Evolutionary conservation across 306 rosid species (phyloP).

Genomic region (Abrus precatorius): DNA sequence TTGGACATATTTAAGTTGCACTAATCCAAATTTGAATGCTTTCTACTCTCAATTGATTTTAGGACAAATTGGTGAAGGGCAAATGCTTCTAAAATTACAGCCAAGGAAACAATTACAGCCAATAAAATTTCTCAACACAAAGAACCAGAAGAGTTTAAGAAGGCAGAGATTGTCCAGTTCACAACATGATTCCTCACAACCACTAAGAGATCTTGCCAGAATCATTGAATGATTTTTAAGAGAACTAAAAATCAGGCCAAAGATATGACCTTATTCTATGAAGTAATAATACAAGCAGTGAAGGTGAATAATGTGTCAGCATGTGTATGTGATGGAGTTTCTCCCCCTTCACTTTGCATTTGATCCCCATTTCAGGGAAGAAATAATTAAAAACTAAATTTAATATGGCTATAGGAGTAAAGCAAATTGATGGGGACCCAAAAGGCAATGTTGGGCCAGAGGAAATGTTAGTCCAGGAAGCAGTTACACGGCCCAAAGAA

Average conservation of each 20-base stretch:
- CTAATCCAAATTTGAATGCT: slow-evolving; percentile 22
- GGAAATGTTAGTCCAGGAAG: too few species aligned
- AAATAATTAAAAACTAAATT: slow-evolving; percentile 8
- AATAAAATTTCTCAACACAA: slow-evolving; percentile 20
- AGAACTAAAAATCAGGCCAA: background rate
- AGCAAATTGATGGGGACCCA: background rate
- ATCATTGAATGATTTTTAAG: background rate
- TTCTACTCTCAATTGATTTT: slow-evolving; percentile 27
- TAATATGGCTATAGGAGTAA: slow-evolving; percentile 18
- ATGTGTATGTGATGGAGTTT: slow-evolving; percentile 7
- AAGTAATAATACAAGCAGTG: slow-evolving; percentile 32
- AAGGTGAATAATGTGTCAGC: background rate
- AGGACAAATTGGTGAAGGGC: background rate
- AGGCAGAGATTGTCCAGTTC: slow-evolving; percentile 14
- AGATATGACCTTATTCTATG: background rate
- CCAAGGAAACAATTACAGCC: slow-evolving; percentile 3
- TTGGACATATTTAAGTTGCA: slow-evolving; percentile 16
- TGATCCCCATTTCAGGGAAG: slow-evolving; percentile 27
- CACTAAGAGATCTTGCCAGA: slow-evolving; percentile 33
- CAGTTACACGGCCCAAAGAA: too few species aligned
- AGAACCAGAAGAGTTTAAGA: background rate
- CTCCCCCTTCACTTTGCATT: slow-evolving; percentile 16
- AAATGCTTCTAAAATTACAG: slow-evolving; percentile 15
- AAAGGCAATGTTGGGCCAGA: too few species aligned
- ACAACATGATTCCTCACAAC: background rate